These are phyloP conservation scores for Phaseolus lunatus DNA, from an alignment of 306 rosid genomes.

Conservation along the genomic window DNA sequence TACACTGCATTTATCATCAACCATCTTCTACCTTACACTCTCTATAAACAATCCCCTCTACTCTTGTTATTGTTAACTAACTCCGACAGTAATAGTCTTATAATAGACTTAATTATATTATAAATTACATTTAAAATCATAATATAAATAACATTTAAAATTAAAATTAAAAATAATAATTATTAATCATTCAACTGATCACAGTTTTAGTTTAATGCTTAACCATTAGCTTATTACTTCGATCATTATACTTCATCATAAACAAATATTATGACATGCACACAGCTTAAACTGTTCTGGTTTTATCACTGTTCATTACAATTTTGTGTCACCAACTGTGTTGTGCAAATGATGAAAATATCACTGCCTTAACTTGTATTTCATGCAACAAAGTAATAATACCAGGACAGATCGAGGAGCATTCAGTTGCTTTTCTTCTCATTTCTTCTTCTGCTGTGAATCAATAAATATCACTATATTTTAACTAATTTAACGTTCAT, in stretches of 20 bases:
- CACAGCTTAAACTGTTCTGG: background rate
- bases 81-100: no score
- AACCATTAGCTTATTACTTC: no score
- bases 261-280: constrained; percentile 1
- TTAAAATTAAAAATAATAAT: no score
- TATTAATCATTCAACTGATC: no score
- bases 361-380: background rate
- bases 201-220: no score
- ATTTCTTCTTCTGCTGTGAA: background rate
- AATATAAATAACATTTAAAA: no score
- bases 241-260: background rate
- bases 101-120: no score
- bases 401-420: constrained; percentile 3
- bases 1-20: constrained; percentile 34
- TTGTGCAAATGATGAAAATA: background rate
- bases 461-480: background rate
- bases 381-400: constrained; percentile 7
- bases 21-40: constrained; percentile 22
- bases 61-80: no score
- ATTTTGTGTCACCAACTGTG: background rate
- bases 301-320: background rate
- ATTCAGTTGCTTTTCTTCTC: background rate
- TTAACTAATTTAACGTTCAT: constrained; percentile 9
- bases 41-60: constrained; percentile 33
- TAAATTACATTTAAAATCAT: no score